A percentile compares a stretch with the other conserved stretches of the same genome.
Evolutionary conservation across 768 basidiomycete genomes (phyloP).

Genomic region (Lentinus tigrinus): DNA sequence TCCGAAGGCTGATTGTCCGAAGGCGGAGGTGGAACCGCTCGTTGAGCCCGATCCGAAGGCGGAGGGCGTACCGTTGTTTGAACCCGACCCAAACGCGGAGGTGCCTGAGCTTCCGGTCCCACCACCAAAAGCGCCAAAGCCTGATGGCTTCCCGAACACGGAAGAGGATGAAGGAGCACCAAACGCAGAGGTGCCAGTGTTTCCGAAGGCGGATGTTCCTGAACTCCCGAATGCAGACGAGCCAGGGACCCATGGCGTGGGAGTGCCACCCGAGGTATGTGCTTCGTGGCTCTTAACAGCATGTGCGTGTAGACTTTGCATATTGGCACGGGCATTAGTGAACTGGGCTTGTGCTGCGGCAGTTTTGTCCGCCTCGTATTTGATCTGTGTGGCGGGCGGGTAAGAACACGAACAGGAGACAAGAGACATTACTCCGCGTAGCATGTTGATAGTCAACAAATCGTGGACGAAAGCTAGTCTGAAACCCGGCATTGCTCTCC

Average conservation of each 20-base stretch:
- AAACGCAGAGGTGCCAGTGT: slow-evolving; percentile 15
- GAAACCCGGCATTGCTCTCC: no score
- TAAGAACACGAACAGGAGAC: neutral
- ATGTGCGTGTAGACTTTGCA: slow-evolving; percentile 49
- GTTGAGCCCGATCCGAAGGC: slow-evolving; percentile 12
- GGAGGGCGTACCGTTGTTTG: slow-evolving; percentile 18
- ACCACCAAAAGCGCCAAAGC: slow-evolving; percentile 6
- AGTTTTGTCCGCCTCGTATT: slow-evolving; percentile 60
- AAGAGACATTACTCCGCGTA: no score
- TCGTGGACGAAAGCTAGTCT: no score
- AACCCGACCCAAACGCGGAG: slow-evolving; percentile 10
- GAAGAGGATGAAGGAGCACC: slow-evolving; percentile 34
- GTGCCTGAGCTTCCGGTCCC: slow-evolving; percentile 13
- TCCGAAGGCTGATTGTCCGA: slow-evolving; percentile 23
- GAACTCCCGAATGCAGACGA: neutral
- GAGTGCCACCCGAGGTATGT: slow-evolving; percentile 7
- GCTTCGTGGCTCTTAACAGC: slow-evolving; percentile 40
- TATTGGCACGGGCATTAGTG: slow-evolving; percentile 37
- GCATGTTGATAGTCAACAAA: no score
- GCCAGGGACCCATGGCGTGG: neutral
- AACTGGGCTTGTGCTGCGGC: slow-evolving; percentile 47
- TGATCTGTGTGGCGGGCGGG: slow-evolving; percentile 33
- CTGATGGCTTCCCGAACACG: slow-evolving; percentile 35
- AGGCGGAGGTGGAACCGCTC: slow-evolving; percentile 19
- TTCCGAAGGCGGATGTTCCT: slow-evolving; percentile 18